phyloP scores from a whole-genome alignment of 257 asterid species.

The Forsythia suspensa region DNA sequence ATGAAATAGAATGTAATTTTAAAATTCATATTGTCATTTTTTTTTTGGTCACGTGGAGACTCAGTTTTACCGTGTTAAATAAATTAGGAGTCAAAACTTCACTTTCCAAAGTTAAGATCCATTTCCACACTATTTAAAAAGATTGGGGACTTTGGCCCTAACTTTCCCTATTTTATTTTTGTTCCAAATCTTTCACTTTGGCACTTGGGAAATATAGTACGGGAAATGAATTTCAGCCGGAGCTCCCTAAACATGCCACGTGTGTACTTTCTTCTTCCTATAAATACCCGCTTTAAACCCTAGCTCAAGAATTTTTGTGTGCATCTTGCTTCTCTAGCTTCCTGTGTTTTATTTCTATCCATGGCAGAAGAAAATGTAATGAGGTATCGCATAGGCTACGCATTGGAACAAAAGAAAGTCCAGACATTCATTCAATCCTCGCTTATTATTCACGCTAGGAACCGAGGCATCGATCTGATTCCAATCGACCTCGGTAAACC shows the following conservation, averaged over 20 bases:
- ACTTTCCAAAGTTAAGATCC: too few relatives aligned
- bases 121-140: too few relatives aligned
- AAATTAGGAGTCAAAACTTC: too few relatives aligned
- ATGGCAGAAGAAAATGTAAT: constrained; percentile 27
- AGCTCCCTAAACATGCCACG: background rate
- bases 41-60: too few relatives aligned
- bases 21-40: too few relatives aligned
- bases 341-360: background rate
- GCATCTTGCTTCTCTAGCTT: background rate
- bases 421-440: constrained; percentile 60
- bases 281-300: background rate
- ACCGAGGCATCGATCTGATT: constrained; percentile 58
- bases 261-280: background rate
- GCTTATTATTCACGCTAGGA: constrained; percentile 46
- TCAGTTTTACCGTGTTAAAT: too few relatives aligned
- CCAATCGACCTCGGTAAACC: constrained; percentile 48
- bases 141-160: too few relatives aligned
- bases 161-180: too few relatives aligned
- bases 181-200: too few relatives aligned
- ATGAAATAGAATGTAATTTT: too few relatives aligned
- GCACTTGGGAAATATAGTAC: too few relatives aligned
- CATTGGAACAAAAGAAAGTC: constrained; percentile 64
- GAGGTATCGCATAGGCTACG: constrained; percentile 60
- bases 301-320: background rate
- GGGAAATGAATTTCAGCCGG: background rate